Evolutionary conservation across 176 grass and related monocot genomes (phyloP), one percentile per base, ranked within the genome.

Genomic region (Poa pratensis): DNA sequence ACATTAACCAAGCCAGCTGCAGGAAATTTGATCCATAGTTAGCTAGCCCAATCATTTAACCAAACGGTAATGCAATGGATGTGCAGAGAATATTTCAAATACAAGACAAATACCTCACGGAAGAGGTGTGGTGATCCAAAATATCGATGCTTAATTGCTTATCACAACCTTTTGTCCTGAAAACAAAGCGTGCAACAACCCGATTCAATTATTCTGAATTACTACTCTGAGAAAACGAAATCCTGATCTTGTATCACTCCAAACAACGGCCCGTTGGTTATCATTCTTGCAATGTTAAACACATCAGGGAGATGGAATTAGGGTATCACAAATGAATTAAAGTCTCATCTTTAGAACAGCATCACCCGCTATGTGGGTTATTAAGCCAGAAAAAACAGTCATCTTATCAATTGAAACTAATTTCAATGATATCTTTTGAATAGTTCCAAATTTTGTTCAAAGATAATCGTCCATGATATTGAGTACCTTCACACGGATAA

Each of bases 121-220:
- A 37, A 52, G 12, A 34, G 3, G 20, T 79, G 42, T 58, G 7
- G 17, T 27, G 68, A 69, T 69, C 60, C 53, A 78, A 53, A 69
- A 73, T 8, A 40, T 26, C 16, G 39, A 37, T 48, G n/a, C 7
- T 73, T 73, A 51, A 74, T 50, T 74, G 43, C 43, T 66, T n/a
- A 65, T 81, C 32, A 46, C 20, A 46, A 9, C 43, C 71, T 23
- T 75, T 20, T 67, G 11, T 61, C 43, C 30, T n/a, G 35, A 42
- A 34, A 81, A 62, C 6, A 62, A 65, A 52, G 48, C 23, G 26
- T 9, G 24, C 19, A 76, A 68, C 19, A 76, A 68, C 23, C n/a
- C 40, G 54, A 7, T 27, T 86, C 67, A 76, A 48, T 34, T 69
- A 22, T 57, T 75, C 39, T 48, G 9, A 15, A 76, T 82, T 58